Evolutionary conservation across 1,139 yeast genomes (phyloP).

Genomic region (Debaryomyces robertsiae): DNA sequence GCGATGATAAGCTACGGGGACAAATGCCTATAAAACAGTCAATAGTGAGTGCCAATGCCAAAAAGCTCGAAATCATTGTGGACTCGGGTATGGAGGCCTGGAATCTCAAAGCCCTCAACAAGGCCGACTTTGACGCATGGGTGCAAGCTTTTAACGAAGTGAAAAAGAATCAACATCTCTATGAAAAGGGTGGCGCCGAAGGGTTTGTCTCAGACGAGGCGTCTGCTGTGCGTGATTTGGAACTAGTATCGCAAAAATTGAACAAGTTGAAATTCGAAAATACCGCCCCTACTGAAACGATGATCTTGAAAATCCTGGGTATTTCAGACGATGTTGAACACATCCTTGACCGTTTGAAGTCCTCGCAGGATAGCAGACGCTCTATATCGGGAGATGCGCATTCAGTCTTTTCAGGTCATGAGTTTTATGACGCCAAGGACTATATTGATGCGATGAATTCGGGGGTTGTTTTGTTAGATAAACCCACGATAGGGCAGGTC

Average conservation of each 20-base stretch:
- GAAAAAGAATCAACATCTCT: constrained; percentile 24
- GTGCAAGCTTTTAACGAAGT: constrained; percentile 68
- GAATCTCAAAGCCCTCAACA: constrained; percentile 73
- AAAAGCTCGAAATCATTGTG: constrained; percentile 68
- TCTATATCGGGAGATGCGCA: constrained; percentile 23
- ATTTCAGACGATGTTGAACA: constrained; percentile 23
- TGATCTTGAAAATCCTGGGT: constrained; percentile 16
- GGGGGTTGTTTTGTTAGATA: constrained; percentile 40
- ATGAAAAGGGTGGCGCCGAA: constrained; percentile 8
- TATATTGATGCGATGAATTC: constrained; percentile 41
- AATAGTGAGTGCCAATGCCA: constrained; percentile 76
- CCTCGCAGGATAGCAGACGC: constrained; percentile 9
- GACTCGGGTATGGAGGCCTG: constrained; percentile 97
- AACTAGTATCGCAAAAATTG: constrained; percentile 25
- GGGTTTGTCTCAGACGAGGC: constrained; percentile 10
- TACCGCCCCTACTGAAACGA: constrained; percentile 15
- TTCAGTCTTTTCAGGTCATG: constrained; percentile 38
- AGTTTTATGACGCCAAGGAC: constrained; percentile 72
- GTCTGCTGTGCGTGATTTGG: constrained; percentile 19
- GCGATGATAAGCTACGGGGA: constrained; percentile 79
- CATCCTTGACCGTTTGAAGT: constrained; percentile 20
- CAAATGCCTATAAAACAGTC: constrained; percentile 86
- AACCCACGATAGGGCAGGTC: constrained; percentile 7
- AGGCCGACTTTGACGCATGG: constrained; percentile 78
- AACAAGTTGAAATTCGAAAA: constrained; percentile 22